phyloP scores from a whole-genome alignment of 2,329 filamentous ascomycete genomes.

The Hirsutella rhossiliensis region DNA sequence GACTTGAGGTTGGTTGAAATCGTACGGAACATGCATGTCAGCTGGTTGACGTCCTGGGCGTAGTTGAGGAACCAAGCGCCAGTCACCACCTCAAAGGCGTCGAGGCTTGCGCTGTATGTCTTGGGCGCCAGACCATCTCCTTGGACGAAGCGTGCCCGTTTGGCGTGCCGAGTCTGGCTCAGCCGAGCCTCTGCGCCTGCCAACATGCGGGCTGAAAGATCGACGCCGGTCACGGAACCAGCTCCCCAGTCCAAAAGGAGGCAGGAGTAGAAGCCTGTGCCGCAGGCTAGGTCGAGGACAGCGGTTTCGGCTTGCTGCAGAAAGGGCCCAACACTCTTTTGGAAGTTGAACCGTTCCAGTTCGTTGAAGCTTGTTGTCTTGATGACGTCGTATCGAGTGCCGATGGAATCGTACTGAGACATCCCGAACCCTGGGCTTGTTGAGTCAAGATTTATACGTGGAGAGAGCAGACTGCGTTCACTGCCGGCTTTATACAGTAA shows the following conservation, averaged over 20 bases:
- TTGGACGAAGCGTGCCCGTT: neutral
- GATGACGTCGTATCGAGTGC: too few relatives aligned
- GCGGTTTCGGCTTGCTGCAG: too few relatives aligned
- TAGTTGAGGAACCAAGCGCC: slow-evolving; percentile 1
- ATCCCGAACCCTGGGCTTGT: too few relatives aligned
- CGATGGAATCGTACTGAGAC: too few relatives aligned
- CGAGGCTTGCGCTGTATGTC: neutral
- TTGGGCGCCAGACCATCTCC: neutral
- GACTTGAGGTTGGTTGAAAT: slow-evolving; percentile 6
- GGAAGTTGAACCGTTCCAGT: too few relatives aligned
- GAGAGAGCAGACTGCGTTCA: too few relatives aligned
- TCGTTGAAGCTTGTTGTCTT: too few relatives aligned
- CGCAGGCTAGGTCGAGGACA: slow-evolving; percentile 2
- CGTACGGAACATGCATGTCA: slow-evolving; percentile 4
- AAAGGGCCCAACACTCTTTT: too few relatives aligned
- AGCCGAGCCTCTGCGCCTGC: neutral
- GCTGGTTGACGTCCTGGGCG: neutral
- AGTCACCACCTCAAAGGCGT: neutral
- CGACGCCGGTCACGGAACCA: slow-evolving; percentile 1
- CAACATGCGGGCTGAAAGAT: neutral
- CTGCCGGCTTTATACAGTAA: too few relatives aligned
- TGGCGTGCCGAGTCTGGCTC: neutral
- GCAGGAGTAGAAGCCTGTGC: slow-evolving; percentile 3
- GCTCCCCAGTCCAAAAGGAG: slow-evolving; percentile 3
- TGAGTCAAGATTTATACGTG: too few relatives aligned